Percentiles rank a stretch among this genome's conserved stretches.
Evolutionary conservation across 2,329 filamentous ascomycete genomes (phyloP).

Genomic region (Fusarium transvaalense): DNA sequence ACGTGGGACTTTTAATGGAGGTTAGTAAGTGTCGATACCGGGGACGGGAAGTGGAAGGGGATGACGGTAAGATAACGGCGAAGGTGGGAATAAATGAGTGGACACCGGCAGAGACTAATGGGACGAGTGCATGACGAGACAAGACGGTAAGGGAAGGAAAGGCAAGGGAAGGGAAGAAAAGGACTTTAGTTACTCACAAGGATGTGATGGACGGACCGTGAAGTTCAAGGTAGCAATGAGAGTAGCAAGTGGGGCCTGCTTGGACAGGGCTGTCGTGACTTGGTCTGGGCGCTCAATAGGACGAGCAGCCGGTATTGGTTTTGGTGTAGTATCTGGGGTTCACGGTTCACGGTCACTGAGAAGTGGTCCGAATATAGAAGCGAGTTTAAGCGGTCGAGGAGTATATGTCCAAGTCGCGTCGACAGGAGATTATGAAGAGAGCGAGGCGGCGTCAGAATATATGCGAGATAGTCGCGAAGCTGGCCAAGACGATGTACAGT

Average conservation of each 20-base stretch:
- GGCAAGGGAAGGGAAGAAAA: slow-evolving; percentile 35
- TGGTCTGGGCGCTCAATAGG: slow-evolving; percentile 45
- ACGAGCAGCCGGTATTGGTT: slow-evolving; percentile 30
- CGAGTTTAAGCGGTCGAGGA: slow-evolving; percentile 34
- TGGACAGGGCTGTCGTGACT: slow-evolving; percentile 48
- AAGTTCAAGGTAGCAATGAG: slow-evolving; percentile 44
- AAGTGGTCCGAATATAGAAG: slow-evolving; percentile 40
- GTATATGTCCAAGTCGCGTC: slow-evolving; percentile 35
- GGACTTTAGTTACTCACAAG: slow-evolving; percentile 40
- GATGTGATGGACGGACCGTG: slow-evolving; percentile 41
- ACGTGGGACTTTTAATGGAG: slow-evolving; percentile 30
- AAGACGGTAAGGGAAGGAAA: slow-evolving; percentile 41
- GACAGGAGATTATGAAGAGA: slow-evolving; percentile 16
- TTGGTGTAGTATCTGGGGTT: slow-evolving; percentile 34
- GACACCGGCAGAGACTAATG: slow-evolving; percentile 44
- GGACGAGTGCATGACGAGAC: slow-evolving; percentile 47
- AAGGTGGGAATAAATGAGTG: slow-evolving; percentile 42
- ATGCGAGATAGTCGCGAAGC: slow-evolving; percentile 14
- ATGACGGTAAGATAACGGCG: slow-evolving; percentile 40
- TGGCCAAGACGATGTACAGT: slow-evolving; percentile 4
- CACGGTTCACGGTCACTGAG: slow-evolving; percentile 30
- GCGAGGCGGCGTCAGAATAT: background rate
- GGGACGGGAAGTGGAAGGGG: slow-evolving; percentile 39
- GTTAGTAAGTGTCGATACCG: slow-evolving; percentile 38
- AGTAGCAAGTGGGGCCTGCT: slow-evolving; percentile 41